phyloP scores from a whole-genome alignment of 345 rosid species.

The Nasturtium officinale region DNA sequence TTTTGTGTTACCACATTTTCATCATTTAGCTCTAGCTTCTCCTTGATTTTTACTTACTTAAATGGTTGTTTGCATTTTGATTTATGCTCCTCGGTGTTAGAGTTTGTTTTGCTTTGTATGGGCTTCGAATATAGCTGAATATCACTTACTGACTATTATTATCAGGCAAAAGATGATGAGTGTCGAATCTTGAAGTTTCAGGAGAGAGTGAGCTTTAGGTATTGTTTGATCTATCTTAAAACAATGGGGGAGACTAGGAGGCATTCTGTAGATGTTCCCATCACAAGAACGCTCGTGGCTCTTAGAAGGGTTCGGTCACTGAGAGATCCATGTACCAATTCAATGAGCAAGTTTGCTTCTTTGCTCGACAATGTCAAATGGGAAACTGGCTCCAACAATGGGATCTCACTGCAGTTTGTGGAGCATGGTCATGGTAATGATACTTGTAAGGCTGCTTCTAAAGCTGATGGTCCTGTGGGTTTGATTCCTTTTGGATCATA shows the following conservation, averaged over 20 bases:
- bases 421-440: constrained; percentile 27
- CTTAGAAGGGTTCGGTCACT: constrained; percentile 90
- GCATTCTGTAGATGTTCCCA: constrained; percentile 90
- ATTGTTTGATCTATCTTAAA: not conserved
- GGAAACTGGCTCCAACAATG: constrained; percentile 79
- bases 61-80: not conserved
- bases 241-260: constrained; percentile 69
- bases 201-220: not conserved
- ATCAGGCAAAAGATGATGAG: not conserved
- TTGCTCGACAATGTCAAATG: constrained; percentile 80
- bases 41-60: not conserved
- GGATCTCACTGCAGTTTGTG: constrained; percentile 61
- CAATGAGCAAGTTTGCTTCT: constrained; percentile 90
- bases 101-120: not conserved
- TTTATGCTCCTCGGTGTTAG: not conserved
- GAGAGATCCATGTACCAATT: constrained; percentile 91
- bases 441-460: constrained; percentile 31
- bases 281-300: constrained; percentile 84
- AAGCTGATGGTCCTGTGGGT: constrained; percentile 36
- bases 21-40: constrained; percentile 27
- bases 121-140: not conserved
- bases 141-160: constrained; percentile 3
- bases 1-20: constrained; percentile 10
- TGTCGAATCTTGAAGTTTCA: constrained; percentile 23
- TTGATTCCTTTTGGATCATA: constrained; percentile 39